Percentiles rank a stretch among this genome's conserved stretches.
phyloP scores from a whole-genome alignment of 345 rosid genomes.

The Limnanthes douglasii region DNA sequence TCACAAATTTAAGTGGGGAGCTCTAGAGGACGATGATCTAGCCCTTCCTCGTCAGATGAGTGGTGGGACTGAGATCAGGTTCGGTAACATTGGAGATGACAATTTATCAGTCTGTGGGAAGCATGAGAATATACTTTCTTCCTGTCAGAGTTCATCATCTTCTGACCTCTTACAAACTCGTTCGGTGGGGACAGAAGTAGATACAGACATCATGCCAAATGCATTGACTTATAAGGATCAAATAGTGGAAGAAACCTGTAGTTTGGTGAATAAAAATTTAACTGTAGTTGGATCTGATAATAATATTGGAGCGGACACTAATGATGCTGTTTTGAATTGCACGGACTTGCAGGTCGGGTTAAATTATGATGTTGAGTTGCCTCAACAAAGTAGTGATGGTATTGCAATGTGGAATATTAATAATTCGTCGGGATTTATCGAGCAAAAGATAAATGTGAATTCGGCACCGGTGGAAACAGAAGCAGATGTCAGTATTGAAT shows the following conservation, averaged over 20 bases:
- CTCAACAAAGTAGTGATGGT: too few relatives aligned
- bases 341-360: too few relatives aligned
- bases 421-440: too few relatives aligned
- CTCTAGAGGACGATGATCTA: constrained; percentile 35
- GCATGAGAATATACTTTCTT: constrained; percentile 6
- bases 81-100: constrained; percentile 14
- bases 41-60: constrained; percentile 13
- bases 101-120: constrained; percentile 14
- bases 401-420: too few relatives aligned
- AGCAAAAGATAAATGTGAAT: too few relatives aligned
- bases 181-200: constrained; percentile 7
- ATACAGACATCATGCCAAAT: constrained; percentile 7
- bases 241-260: constrained; percentile 9
- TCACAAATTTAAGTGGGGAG: constrained; percentile 49
- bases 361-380: too few relatives aligned
- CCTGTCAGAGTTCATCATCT: constrained; percentile 2
- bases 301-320: too few relatives aligned
- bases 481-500: too few relatives aligned
- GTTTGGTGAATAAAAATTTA: too few relatives aligned
- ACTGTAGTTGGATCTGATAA: too few relatives aligned
- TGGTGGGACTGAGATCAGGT: constrained; percentile 18
- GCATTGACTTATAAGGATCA: constrained; percentile 12
- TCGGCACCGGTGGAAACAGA: too few relatives aligned
- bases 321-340: too few relatives aligned
- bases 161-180: constrained; percentile 8